Percentiles rank a stretch among this genome's conserved stretches.
Evolutionary conservation across 495 filamentous ascomycete species (phyloP).

Genomic region (Xanthoparmelia taractica): DNA sequence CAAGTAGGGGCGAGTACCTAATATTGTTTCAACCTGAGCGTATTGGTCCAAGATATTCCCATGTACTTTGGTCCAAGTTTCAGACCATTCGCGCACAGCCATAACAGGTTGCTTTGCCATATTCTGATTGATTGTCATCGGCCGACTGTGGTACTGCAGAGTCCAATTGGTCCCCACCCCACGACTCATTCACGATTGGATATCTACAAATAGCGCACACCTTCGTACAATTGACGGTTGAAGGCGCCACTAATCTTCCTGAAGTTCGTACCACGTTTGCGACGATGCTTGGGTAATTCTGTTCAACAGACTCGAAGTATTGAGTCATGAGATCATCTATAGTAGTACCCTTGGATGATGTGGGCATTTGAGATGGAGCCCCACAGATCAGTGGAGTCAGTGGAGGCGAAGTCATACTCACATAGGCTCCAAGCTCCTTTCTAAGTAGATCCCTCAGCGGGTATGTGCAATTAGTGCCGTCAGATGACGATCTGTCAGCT

Average conservation of each 20-base stretch:
- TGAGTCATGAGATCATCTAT: conserved; percentile 86
- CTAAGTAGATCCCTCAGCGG: conserved; percentile 76
- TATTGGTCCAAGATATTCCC: background rate
- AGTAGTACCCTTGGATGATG: conserved; percentile 64
- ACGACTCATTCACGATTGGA: conserved; percentile 34
- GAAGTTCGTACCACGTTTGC: conserved; percentile 87
- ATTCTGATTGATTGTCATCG: background rate
- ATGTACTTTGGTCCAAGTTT: background rate
- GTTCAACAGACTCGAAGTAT: conserved; percentile 82
- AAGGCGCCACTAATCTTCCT: conserved; percentile 53
- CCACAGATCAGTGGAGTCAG: conserved; percentile 43
- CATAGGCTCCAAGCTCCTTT: conserved; percentile 64
- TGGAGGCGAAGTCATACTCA: conserved; percentile 42
- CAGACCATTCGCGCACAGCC: conserved; percentile 46
- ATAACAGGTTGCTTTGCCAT: conserved; percentile 45
- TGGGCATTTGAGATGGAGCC: conserved; percentile 36
- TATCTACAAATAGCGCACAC: conserved; percentile 40
- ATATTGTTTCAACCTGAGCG: too few relatives aligned
- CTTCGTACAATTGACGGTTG: conserved; percentile 10
- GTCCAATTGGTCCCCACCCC: conserved; percentile 33
- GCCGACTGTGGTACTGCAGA: background rate
- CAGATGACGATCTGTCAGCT: conserved; percentile 57
- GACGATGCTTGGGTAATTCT: conserved; percentile 83
- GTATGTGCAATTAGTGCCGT: conserved; percentile 53
- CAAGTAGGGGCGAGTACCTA: too few relatives aligned